Percentiles rank a stretch among this genome's conserved stretches.
These are phyloP conservation scores for Ophiostoma piceae DNA, from an alignment of 2,329 filamentous ascomycete genomes.

Conservation along the genomic window DNA sequence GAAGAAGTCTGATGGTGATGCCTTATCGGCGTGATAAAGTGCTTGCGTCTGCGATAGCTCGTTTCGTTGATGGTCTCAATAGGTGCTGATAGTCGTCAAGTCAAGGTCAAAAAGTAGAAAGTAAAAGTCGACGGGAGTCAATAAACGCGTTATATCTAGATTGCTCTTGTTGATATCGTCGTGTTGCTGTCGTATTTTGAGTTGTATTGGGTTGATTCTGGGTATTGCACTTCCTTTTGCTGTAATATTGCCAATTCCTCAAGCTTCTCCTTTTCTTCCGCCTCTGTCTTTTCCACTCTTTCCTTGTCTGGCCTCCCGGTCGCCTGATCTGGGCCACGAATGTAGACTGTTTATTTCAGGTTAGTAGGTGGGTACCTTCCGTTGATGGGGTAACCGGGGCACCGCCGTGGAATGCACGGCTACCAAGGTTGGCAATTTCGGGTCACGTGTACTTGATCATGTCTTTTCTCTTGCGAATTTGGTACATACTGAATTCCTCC, in stretches of 20 bases:
- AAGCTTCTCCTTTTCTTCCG: conserved; percentile 8
- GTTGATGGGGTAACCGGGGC: conserved; percentile 25
- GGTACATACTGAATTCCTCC: background rate
- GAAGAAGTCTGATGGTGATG: background rate
- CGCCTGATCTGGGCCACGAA: conserved; percentile 10
- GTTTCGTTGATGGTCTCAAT: background rate
- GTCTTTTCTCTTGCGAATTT: background rate
- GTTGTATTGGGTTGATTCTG: background rate
- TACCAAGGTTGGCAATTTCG: background rate
- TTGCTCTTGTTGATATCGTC: conserved; percentile 11
- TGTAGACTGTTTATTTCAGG: conserved; percentile 21
- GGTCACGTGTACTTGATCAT: background rate
- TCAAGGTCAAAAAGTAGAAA: background rate
- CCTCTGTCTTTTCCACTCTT: conserved; percentile 14
- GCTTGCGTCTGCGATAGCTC: background rate
- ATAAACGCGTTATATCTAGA: conserved; percentile 1
- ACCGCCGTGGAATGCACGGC: background rate
- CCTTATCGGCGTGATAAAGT: conserved; percentile 2
- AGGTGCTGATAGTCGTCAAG: background rate
- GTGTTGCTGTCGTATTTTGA: conserved; percentile 19
- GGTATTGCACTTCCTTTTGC: background rate
- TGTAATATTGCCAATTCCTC: conserved; percentile 10
- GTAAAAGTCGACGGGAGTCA: background rate
- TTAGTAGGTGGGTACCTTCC: conserved; percentile 16
- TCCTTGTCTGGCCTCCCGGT: background rate